These are phyloP conservation scores for Plectosphaerella plurivora DNA, from an alignment of 2,329 filamentous ascomycete species.

Conservation along the genomic window DNA sequence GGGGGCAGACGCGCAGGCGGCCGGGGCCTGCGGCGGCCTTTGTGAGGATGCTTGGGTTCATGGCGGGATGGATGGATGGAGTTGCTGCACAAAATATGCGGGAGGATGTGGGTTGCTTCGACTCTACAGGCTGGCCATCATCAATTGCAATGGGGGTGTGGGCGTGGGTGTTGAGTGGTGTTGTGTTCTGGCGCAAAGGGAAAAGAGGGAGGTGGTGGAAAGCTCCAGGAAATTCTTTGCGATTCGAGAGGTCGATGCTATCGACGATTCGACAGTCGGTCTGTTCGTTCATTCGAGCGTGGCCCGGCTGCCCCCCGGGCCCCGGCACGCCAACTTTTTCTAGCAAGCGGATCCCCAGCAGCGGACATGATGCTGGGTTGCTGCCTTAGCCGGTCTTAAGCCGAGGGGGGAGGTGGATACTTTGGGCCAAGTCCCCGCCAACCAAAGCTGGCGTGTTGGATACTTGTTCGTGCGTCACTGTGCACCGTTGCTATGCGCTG, in stretches of 20 bases:
- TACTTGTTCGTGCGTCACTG: too few species aligned
- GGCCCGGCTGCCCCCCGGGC: too few species aligned
- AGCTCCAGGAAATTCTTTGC: conserved; percentile 18
- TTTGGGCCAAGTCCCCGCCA: neutral
- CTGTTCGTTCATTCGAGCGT: neutral
- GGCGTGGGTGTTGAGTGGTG: neutral
- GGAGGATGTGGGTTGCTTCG: too few species aligned
- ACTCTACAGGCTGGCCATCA: too few species aligned
- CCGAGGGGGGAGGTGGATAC: conserved; percentile 5
- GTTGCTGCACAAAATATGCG: too few species aligned
- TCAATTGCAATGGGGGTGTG: neutral
- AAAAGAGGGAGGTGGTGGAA: neutral
- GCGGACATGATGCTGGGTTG: neutral
- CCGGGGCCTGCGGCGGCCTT: conserved; percentile 39
- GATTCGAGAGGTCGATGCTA: conserved; percentile 11
- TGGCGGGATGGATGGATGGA: conserved; percentile 28
- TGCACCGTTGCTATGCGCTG: too few species aligned
- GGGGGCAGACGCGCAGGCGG: conserved; percentile 35
- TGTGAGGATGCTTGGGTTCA: conserved; percentile 43
- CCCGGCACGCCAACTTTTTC: conserved; percentile 12
- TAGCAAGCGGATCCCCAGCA: neutral
- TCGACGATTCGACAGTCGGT: neutral
- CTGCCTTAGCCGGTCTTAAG: conserved; percentile 9
- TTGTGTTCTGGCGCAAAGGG: neutral
- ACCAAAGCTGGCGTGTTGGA: too few species aligned